Conservation (phyloP, 306 rosid species). For the Prunus campanulata region DNA sequence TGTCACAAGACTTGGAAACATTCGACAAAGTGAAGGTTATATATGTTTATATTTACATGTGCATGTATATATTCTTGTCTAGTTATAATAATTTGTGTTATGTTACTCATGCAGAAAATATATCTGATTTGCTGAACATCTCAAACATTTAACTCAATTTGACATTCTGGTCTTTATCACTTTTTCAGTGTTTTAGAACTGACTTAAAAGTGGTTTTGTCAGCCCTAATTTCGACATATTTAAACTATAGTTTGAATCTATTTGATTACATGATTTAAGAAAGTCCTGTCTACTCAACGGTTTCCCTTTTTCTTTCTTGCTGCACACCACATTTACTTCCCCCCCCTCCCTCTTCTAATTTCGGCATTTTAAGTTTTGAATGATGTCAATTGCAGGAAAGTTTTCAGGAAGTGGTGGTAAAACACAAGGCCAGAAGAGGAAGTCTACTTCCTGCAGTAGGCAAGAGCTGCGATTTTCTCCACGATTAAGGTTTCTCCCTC, state of each 20-base stretch:
- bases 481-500: slow-evolving; percentile 8
- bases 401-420: slow-evolving; percentile 4
- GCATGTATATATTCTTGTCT: not conserved
- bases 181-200: not conserved
- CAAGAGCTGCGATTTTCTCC: slow-evolving; percentile 26
- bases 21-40: slow-evolving; percentile 18
- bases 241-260: not conserved
- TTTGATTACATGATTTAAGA: not conserved
- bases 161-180: not conserved
- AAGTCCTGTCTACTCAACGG: not conserved
- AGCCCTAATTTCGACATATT: not conserved
- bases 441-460: slow-evolving; percentile 9
- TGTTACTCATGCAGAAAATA: not conserved
- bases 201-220: not conserved
- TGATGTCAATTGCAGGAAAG: slow-evolving; percentile 11
- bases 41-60: not conserved
- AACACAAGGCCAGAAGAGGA: slow-evolving; percentile 22
- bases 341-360: not conserved
- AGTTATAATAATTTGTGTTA: not conserved
- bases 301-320: not conserved
- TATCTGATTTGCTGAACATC: not conserved
- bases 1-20: slow-evolving; percentile 10
- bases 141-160: not conserved
- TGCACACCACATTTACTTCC: not conserved
- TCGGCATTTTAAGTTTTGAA: not conserved